Conservation (phyloP, 352 stramenopile species). For the Globisporangium acanthophoron region DNA sequence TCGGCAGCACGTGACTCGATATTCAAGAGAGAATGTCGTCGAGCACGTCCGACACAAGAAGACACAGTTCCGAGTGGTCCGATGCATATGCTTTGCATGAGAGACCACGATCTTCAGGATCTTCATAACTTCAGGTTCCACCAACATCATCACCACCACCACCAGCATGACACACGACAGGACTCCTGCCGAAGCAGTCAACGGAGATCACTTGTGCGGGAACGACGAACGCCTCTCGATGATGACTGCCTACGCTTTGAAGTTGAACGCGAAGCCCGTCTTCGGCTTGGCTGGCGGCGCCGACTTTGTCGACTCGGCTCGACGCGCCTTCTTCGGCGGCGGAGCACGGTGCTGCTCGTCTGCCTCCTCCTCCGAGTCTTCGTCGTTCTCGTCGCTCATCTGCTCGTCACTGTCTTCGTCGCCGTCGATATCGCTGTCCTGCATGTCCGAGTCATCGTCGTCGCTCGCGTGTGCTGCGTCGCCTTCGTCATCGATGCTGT, state of each 20-base stretch:
- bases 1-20: too few relatives aligned
- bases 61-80: too few relatives aligned
- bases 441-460: constrained; percentile 9
- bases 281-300: constrained; percentile 4
- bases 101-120: too few relatives aligned
- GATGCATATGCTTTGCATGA: too few relatives aligned
- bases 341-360: not conserved
- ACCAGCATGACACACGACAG: not conserved
- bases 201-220: not conserved
- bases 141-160: too few relatives aligned
- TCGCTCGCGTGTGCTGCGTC: constrained; percentile 15
- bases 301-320: not conserved
- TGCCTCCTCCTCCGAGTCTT: constrained; percentile 1
- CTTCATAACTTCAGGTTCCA: too few relatives aligned
- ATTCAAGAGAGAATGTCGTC: too few relatives aligned
- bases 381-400: constrained; percentile 16
- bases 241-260: constrained; percentile 15
- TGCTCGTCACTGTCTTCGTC: constrained; percentile 20
- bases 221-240: too few relatives aligned
- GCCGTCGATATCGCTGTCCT: constrained; percentile 14
- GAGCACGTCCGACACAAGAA: too few relatives aligned
- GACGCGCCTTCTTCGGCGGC: constrained; percentile 5
- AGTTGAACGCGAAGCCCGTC: constrained; percentile 39
- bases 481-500: constrained; percentile 8
- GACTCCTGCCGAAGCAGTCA: not conserved